Base-by-base conservation (phyloP, 2,329 filamentous ascomycete species). In the Exophiala sideris region DNA sequence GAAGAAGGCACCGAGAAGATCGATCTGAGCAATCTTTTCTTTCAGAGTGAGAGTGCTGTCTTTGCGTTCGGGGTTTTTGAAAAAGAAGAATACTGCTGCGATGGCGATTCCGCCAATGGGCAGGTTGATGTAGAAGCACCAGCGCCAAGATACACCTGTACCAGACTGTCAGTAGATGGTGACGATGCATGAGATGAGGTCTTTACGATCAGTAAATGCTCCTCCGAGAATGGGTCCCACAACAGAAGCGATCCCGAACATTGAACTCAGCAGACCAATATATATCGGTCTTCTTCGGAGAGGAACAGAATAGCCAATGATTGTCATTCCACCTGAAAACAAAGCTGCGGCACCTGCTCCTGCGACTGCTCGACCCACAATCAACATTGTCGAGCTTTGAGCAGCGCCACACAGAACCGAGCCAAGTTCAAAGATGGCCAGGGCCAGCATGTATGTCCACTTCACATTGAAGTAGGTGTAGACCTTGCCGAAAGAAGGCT, bases 181-280 rank as follows among this genome's bases (percentile, higher is more conserved):
- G 16, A 18, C 16, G 16, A 18, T 18, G 16, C 16, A 18, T 18
- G 16, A 18, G 16, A 18, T 18, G 16, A 18, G 16, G 16, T 18
- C 16, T 18, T 74, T 52, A 59, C 67, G 50, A 61, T 73, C 71
- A 5, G 72, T 76, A 50, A 75, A 76, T 5, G 66, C 72, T n/a
- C 74, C 75, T 21, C 75, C 74, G 38, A 77, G 62, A 38, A 74
- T 63, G 3, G 73, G 73, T 3, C 61, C 61, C 24, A 70, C 65
- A 39, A 75, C 68, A 5, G 69, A 69, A 0, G 79, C 79, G 46
- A 84, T 73, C 12, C 80, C 81, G 67, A 77, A 83, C 71, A 82
- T 80, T 46, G 73, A 77, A 9, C 77, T 78, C 38, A 83, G 73
- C 38, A 82, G 65, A 0, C 66, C 67, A 18, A 68, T 66, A 18